Conservation (phyloP, 768 basidiomycete species). For the Pulveroboletus sp. region DNA sequence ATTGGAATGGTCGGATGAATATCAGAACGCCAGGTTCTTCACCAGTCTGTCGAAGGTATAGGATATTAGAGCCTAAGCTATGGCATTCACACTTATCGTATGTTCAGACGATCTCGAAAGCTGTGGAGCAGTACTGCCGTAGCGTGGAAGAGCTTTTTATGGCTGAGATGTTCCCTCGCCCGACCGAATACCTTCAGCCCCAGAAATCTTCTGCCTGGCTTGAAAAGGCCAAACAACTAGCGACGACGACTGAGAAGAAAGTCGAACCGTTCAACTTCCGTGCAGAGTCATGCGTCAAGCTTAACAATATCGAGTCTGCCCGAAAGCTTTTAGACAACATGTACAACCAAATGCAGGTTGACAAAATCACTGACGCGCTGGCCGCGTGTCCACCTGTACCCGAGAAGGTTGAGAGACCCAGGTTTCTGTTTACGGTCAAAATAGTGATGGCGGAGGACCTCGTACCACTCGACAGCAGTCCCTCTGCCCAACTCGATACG, state of each 20-base stretch:
- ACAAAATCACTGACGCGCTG: conserved; percentile 71
- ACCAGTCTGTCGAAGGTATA: conserved; percentile 84
- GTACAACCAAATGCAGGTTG: conserved; percentile 88
- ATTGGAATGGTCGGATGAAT: conserved; percentile 88
- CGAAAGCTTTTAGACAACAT: conserved; percentile 88
- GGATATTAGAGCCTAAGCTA: background rate
- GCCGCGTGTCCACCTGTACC: conserved; percentile 62
- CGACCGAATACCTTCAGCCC: conserved; percentile 72
- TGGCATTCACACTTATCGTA: background rate
- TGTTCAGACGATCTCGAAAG: conserved; percentile 80
- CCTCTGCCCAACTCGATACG: conserved; percentile 80
- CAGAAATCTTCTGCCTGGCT: conserved; percentile 87
- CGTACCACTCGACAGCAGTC: conserved; percentile 69
- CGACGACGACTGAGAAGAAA: conserved; percentile 80
- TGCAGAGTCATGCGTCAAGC: conserved; percentile 91
- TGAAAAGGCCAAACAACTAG: conserved; percentile 77
- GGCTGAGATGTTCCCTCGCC: conserved; percentile 90
- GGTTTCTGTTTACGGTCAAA: conserved; percentile 91
- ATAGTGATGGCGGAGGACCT: conserved; percentile 87
- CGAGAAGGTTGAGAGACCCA: conserved; percentile 59
- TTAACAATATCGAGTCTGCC: conserved; percentile 95
- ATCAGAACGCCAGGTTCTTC: conserved; percentile 85
- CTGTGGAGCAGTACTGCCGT: conserved; percentile 87
- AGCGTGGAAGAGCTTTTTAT: conserved; percentile 87
- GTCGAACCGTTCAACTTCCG: conserved; percentile 94